Evolutionary conservation across 2,329 filamentous ascomycete species (phyloP).

Genomic region (Aspergillus carbonarius): DNA sequence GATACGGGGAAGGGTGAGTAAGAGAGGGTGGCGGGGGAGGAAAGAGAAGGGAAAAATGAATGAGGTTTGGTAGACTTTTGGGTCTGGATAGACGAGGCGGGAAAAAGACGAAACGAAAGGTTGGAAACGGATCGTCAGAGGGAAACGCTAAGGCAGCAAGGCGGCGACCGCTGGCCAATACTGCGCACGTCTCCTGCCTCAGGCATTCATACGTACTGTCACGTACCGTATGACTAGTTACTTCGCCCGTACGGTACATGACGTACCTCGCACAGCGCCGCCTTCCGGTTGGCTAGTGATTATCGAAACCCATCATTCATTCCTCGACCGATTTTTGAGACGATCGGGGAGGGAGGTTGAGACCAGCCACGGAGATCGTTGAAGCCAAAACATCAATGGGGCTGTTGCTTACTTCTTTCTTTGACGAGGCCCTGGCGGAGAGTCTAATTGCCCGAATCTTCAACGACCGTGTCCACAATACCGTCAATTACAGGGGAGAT

Average conservation of each 20-base stretch:
- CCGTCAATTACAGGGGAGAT: not conserved
- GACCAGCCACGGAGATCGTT: not conserved
- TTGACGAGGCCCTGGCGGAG: not conserved
- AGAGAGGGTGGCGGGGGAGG: conserved; percentile 13
- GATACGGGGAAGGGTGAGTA: conserved; percentile 13
- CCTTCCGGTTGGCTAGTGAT: conserved; percentile 19
- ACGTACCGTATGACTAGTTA: not conserved
- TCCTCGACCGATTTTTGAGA: conserved; percentile 14
- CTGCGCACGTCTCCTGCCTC: not conserved
- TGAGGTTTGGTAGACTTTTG: conserved; percentile 22
- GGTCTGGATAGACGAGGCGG: conserved; percentile 21
- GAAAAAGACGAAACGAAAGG: conserved; percentile 20
- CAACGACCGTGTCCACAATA: not conserved
- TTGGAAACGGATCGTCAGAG: conserved; percentile 22
- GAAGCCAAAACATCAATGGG: not conserved
- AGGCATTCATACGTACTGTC: not conserved
- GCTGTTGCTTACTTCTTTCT: not conserved
- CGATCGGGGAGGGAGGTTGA: not conserved
- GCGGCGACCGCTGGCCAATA: conserved; percentile 3
- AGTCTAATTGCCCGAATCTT: not conserved
- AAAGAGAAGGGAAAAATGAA: conserved; percentile 21
- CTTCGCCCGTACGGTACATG: not conserved
- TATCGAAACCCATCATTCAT: not conserved
- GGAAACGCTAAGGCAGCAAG: conserved; percentile 16
- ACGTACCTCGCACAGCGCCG: conserved; percentile 10